Base-by-base conservation (phyloP, 148 eudicot genomes). In the Rhododendron vialii region DNA sequence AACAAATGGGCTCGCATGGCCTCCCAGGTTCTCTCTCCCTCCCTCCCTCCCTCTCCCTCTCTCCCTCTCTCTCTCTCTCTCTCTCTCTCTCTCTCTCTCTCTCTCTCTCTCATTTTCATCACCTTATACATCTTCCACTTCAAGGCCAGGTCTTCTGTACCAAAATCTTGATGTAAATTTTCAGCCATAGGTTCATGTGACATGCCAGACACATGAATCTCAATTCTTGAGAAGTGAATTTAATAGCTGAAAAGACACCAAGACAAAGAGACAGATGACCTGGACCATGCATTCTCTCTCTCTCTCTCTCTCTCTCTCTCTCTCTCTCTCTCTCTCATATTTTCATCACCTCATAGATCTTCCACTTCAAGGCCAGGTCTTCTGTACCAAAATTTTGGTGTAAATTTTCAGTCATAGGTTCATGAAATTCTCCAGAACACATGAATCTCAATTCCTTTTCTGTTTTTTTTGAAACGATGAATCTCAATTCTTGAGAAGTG, bases 1-100 rank as follows among this genome's bases (percentile, higher is more conserved):
- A 96, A 95, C 86, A 96, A 96, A 88, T 96, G 99, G 99, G 99
- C 99, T 83, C 94, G 98, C 82, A 96, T 96, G 92, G 95, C 98
- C 82, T 87, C 96, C 84, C 93, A 96, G 91, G 99, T 78, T 57
- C 30, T 50, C 20, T 75, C 22, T 85, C 35, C 20, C 2, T 41
- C 28, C 2, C 50, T 75, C 51, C 13, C 51, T 45, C 33, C n/a
- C 43, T 57, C 28, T 48, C 18, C 63, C 20, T 85, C 33, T 36
- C 2, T 38, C 26, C n/a, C 43, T 57, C 28, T 48, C 18, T 74
- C 20, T 85, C 33, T 36, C 2, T 38, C 26, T n/a, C n/a, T n/a
- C n/a, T n/a, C n/a, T n/a, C n/a, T n/a, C n/a, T n/a, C n/a, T n/a
- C n/a, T n/a, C n/a, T n/a, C n/a, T n/a, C n/a, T n/a, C n/a, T n/a